Evolutionary conservation across 495 filamentous ascomycete species (phyloP).

Genomic region (Hypoxylon fragiforme): DNA sequence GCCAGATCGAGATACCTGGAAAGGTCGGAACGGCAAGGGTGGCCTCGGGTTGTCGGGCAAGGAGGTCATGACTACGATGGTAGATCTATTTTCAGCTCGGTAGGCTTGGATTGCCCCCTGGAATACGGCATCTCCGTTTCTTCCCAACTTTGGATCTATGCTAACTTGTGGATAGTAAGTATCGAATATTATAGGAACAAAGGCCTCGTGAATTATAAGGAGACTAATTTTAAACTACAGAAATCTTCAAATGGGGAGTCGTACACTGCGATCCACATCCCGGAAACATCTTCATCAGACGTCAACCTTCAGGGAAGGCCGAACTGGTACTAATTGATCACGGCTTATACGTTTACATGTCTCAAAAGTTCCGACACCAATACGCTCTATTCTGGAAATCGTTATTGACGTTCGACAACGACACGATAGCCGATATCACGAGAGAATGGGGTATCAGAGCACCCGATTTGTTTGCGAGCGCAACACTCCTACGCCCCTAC

Average conservation of each 20-base stretch:
- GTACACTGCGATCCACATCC: constrained; percentile 97
- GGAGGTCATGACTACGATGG: constrained; percentile 92
- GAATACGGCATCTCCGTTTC: background rate
- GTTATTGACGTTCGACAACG: constrained; percentile 90
- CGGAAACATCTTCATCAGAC: constrained; percentile 93
- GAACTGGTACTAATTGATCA: constrained; percentile 97
- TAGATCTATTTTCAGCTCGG: constrained; percentile 83
- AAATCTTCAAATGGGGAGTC: constrained; percentile 94
- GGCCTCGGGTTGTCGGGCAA: constrained; percentile 81
- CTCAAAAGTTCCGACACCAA: constrained; percentile 79
- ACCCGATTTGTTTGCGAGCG: constrained; percentile 85
- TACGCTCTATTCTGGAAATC: constrained; percentile 94
- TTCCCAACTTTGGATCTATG: background rate
- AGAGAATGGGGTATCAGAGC: constrained; percentile 83
- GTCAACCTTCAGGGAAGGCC: constrained; percentile 75
- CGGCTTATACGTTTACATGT: constrained; percentile 91
- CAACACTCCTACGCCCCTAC: constrained; percentile 88
- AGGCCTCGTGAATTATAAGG: background rate
- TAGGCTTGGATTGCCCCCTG: constrained; percentile 9
- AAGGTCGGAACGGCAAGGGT: constrained; percentile 66
- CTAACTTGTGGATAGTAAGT: constrained; percentile 22
- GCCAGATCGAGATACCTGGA: constrained; percentile 79
- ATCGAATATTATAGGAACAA: background rate
- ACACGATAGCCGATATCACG: constrained; percentile 69
- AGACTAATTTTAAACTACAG: constrained; percentile 35